Percentiles rank a stretch among this genome's conserved stretches.
These are phyloP conservation scores for Bruguiera gymnorhiza DNA, from an alignment of 345 rosid genomes.

Conservation along the genomic window DNA sequence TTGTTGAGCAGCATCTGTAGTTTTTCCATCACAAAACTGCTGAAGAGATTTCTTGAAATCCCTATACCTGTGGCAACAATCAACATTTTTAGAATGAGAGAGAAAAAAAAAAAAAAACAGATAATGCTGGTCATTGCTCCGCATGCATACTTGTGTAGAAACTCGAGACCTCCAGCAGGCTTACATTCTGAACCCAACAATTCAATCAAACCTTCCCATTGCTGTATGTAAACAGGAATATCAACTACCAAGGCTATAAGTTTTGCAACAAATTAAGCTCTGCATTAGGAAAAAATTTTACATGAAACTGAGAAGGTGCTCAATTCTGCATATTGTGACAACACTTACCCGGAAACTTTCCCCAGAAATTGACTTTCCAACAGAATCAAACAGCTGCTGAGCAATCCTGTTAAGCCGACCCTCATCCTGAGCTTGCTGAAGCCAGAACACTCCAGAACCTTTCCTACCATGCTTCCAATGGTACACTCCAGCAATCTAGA, in stretches of 20 bases:
- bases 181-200: constrained; percentile 78
- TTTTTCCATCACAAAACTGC: constrained; percentile 54
- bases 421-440: constrained; percentile 83
- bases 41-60: constrained; percentile 85
- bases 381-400: constrained; percentile 83
- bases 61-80: constrained; percentile 56
- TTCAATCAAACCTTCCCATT: constrained; percentile 94
- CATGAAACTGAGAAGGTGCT: background rate
- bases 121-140: background rate
- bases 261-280: background rate
- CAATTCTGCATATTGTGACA: constrained; percentile 4
- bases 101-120: background rate
- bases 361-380: constrained; percentile 87
- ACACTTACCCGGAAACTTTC: constrained; percentile 78
- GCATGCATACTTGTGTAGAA: constrained; percentile 72
- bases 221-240: constrained; percentile 42
- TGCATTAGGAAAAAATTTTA: background rate
- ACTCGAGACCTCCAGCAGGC: constrained; percentile 84
- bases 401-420: constrained; percentile 69
- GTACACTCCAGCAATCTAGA: constrained; percentile 80
- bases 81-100: background rate
- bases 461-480: constrained; percentile 97
- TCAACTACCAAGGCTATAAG: background rate
- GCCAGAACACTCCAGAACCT: constrained; percentile 88
- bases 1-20: constrained; percentile 51